phyloP scores from a whole-genome alignment of 352 stramenopile species.

The Hyaloperonospora brassicae region DNA sequence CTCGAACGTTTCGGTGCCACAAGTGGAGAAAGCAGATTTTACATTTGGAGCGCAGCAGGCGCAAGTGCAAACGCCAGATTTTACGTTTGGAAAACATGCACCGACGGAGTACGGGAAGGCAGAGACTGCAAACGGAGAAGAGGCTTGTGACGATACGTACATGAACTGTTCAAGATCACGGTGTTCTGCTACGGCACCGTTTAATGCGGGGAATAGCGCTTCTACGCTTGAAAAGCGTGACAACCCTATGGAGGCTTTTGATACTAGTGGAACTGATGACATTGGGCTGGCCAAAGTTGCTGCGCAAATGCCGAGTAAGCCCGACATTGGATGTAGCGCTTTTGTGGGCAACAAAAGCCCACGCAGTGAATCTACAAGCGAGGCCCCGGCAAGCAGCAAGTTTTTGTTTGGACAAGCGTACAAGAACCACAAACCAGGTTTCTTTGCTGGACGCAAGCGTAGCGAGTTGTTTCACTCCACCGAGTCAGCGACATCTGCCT shows the following conservation, averaged over 20 bases:
- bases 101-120: neutral
- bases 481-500: neutral
- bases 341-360: constrained; percentile 14
- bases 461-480: constrained; percentile 6
- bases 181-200: constrained; percentile 1
- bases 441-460: constrained; percentile 7
- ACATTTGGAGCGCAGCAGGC: constrained; percentile 5
- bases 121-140: neutral
- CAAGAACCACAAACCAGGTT: constrained; percentile 24
- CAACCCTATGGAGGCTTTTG: constrained; percentile 14
- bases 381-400: constrained; percentile 4
- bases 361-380: neutral
- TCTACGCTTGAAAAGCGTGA: constrained; percentile 21
- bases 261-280: constrained; percentile 6
- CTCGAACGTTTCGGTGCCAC: constrained; percentile 1
- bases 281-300: constrained; percentile 1
- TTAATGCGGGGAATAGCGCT: constrained; percentile 1
- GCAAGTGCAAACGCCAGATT: constrained; percentile 7
- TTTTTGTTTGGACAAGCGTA: constrained; percentile 27
- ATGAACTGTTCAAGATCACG: constrained; percentile 18
- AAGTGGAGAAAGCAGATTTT: constrained; percentile 11
- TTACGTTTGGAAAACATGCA: constrained; percentile 17
- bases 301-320: neutral
- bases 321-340: constrained; percentile 1
- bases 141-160: constrained; percentile 6